Evolutionary conservation across 2,329 filamentous ascomycete genomes (phyloP).

Genomic region (Ophiobolus disseminans): DNA sequence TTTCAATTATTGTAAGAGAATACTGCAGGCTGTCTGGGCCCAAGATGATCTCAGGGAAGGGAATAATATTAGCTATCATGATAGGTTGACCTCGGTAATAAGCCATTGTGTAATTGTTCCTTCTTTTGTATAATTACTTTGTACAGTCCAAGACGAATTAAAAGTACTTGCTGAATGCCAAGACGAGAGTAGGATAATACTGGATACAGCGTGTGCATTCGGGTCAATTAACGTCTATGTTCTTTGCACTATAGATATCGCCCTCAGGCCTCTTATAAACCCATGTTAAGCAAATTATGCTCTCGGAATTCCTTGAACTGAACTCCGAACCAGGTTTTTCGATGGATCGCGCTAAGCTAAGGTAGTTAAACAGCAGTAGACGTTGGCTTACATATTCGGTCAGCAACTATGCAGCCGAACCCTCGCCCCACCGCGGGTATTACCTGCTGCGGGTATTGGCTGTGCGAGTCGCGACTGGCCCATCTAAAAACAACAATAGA

Average conservation of each 20-base stretch:
- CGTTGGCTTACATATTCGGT: not conserved
- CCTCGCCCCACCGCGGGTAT: not conserved
- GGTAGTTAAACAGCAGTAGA: too few species aligned
- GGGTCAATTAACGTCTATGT: too few species aligned
- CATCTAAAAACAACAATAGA: not conserved
- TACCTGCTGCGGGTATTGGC: not conserved
- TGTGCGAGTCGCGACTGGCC: not conserved
- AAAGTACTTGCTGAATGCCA: not conserved
- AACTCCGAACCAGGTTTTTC: not conserved
- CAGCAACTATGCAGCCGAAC: not conserved
- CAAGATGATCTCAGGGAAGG: slow-evolving; percentile 23
- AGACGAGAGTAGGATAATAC: not conserved
- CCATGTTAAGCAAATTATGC: slow-evolving; percentile 1
- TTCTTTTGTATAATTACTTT: slow-evolving; percentile 17
- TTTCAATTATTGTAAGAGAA: slow-evolving; percentile 13
- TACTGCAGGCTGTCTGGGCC: slow-evolving; percentile 24
- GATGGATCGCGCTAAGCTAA: not conserved
- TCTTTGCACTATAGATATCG: too few species aligned
- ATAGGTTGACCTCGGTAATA: slow-evolving; percentile 18
- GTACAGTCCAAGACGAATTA: not conserved
- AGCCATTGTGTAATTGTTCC: slow-evolving; percentile 19
- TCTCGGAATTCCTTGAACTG: not conserved
- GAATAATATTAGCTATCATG: slow-evolving; percentile 14
- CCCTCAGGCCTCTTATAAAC: too few species aligned
- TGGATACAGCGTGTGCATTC: too few species aligned